Conservation (phyloP, 2,329 filamentous ascomycete genomes). For the Diplodia sapinea region DNA sequence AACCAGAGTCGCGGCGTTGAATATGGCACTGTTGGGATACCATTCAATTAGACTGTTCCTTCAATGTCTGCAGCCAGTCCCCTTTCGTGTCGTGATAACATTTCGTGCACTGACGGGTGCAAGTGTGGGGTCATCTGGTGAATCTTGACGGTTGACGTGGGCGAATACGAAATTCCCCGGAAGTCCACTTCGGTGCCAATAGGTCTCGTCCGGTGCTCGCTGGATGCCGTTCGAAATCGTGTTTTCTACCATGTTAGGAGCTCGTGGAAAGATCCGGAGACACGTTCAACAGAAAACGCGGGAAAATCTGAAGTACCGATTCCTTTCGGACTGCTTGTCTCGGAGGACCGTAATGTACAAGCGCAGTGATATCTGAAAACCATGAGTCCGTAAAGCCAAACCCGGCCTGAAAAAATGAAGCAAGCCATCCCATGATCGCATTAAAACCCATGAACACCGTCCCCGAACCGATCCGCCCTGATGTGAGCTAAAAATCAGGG, state of each 20-base stretch:
- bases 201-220: not conserved
- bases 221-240: not conserved
- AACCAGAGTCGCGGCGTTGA: not conserved
- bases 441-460: slow-evolving; percentile 53
- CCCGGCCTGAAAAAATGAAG: slow-evolving; percentile 43
- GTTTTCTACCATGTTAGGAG: not conserved
- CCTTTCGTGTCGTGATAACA: not conserved
- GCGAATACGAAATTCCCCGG: not conserved
- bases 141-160: not conserved
- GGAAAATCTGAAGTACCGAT: slow-evolving; percentile 29
- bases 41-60: slow-evolving; percentile 18
- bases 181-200: not conserved
- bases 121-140: not conserved
- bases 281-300: not conserved
- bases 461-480: slow-evolving; percentile 32
- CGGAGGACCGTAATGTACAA: slow-evolving; percentile 51
- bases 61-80: not conserved
- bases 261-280: not conserved
- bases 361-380: slow-evolving; percentile 33
- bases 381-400: slow-evolving; percentile 33
- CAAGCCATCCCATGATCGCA: slow-evolving; percentile 59
- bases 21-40: slow-evolving; percentile 23
- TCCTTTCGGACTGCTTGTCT: slow-evolving; percentile 46
- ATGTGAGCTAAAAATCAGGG: slow-evolving; percentile 31
- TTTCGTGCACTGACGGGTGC: not conserved